Base-by-base conservation (phyloP, 169 alveolate species). In the Plasmodium fragile region DNA sequence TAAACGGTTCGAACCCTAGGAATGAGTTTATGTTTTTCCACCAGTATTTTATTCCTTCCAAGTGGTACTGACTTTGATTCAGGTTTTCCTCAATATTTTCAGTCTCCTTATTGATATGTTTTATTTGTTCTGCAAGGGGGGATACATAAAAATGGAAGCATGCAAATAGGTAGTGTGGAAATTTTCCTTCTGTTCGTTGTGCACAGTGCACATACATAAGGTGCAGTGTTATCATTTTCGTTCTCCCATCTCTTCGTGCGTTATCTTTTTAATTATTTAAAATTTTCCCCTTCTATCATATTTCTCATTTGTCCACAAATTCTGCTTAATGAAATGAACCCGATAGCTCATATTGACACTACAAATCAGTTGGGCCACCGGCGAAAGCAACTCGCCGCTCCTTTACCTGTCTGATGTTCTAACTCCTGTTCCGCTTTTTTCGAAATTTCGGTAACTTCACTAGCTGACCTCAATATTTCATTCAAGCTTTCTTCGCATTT, bases 401-500 rank as follows among this genome's bases (percentile, higher is more conserved):
- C 16, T 36, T 80, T 80, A 91, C 94, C 94, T 81, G 94, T 91
- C 70, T 91, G 94, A 2, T 80, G 92, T 49, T 91, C 85, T 39
- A 91, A 75, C 75, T 91, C 94, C 53, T 80, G 81, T 80, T 91
- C 94, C 53, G 94, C 94, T 55, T 91, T 91, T 91, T 91, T 91
- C 10, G 94, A 91, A 65, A 91, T 91, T 75, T 91, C 94, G 18
- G 81, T 91, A 5, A 43, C 94, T 69, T 91, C 94, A 91, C 43
- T 91, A 43, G 92, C 94, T 34, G 94, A 91, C 53, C 92, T 91
- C 39, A 91, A 28, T 52, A 91, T 91, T 91, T 91, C 94, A 77
- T 91, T 91, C 78, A 91, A 91, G 52, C 94, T 91, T 25, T 91
- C 94, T 49, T 91, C 94, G 65, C 94, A 91, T 30, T 81, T 91